phyloP scores from a whole-genome alignment of 371 early-diverging fungal species.

The Mucor velutinosus region DNA sequence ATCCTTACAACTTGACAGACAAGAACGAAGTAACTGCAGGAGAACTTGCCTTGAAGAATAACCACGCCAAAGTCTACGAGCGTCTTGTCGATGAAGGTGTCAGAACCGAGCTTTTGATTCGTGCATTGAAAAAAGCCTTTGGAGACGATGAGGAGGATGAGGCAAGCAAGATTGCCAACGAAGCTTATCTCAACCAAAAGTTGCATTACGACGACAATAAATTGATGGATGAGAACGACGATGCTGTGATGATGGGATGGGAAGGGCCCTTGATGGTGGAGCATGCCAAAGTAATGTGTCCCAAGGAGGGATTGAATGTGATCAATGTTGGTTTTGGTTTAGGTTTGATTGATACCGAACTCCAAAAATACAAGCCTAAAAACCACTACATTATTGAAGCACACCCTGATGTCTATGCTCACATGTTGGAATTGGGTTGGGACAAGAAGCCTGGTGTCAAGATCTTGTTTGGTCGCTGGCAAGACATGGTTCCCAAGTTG shows the following conservation, averaged over 20 bases:
- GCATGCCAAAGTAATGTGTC: constrained; percentile 83
- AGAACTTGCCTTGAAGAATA: constrained; percentile 56
- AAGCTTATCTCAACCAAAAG: constrained; percentile 76
- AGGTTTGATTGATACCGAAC: constrained; percentile 84
- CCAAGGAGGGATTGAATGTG: constrained; percentile 67
- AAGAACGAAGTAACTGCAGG: constrained; percentile 48
- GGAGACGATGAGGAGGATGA: constrained; percentile 41
- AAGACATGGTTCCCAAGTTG: constrained; percentile 81
- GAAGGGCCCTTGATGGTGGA: constrained; percentile 92
- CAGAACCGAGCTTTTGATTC: constrained; percentile 80
- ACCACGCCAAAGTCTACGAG: constrained; percentile 54
- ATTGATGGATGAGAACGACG: constrained; percentile 82
- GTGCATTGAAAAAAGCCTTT: constrained; percentile 47
- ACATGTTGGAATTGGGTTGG: constrained; percentile 88
- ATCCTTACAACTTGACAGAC: constrained; percentile 56
- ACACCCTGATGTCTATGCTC: constrained; percentile 92
- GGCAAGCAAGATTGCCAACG: constrained; percentile 60
- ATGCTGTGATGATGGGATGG: constrained; percentile 99
- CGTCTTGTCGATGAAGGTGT: constrained; percentile 82
- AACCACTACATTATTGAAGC: constrained; percentile 95
- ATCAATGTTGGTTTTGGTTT: constrained; percentile 92
- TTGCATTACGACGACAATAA: constrained; percentile 77
- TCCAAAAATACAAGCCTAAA: constrained; percentile 74
- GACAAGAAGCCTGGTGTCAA: constrained; percentile 81
- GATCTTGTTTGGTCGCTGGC: constrained; percentile 93